Evolutionary conservation across 1,284 basidiomycete genomes (phyloP).

Genomic region (Trichosporon asahii): DNA sequence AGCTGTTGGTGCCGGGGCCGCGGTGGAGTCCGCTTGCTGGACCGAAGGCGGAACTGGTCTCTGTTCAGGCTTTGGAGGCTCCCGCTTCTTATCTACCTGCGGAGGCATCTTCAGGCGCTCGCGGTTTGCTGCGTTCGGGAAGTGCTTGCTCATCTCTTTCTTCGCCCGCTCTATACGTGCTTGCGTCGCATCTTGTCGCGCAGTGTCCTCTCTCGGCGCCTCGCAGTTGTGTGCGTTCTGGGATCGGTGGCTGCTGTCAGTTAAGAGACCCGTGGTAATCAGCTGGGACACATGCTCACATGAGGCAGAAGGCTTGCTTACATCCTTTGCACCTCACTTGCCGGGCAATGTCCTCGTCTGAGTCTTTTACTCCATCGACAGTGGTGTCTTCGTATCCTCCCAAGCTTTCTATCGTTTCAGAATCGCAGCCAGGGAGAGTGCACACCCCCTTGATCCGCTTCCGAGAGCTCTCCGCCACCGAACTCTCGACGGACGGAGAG

Average conservation of each 20-base stretch:
- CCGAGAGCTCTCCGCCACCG: not conserved
- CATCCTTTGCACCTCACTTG: constrained; percentile 39
- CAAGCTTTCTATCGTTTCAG: constrained; percentile 39
- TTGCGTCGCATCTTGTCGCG: constrained; percentile 31
- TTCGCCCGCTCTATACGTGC: constrained; percentile 29
- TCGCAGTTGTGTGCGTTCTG: constrained; percentile 38
- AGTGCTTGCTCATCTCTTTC: constrained; percentile 28
- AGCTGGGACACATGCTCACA: constrained; percentile 24
- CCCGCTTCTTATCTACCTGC: constrained; percentile 19
- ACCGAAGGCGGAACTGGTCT: not conserved
- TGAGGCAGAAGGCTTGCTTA: constrained; percentile 35
- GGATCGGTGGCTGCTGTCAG: constrained; percentile 29
- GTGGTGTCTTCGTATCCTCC: constrained; percentile 27
- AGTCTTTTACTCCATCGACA: constrained; percentile 10
- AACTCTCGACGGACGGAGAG: constrained; percentile 8
- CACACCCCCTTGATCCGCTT: constrained; percentile 28
- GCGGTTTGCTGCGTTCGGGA: not conserved
- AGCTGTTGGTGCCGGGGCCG: not conserved
- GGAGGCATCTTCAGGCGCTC: constrained; percentile 31
- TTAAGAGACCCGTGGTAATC: not conserved
- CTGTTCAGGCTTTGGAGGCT: not conserved
- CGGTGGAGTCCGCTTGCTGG: not conserved
- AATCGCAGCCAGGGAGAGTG: constrained; percentile 27
- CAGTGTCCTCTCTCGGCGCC: constrained; percentile 30
- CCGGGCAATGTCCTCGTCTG: constrained; percentile 27